These are phyloP conservation scores for Diaporthe destruens DNA, from an alignment of 2,329 filamentous ascomycete genomes.

Conservation along the genomic window DNA sequence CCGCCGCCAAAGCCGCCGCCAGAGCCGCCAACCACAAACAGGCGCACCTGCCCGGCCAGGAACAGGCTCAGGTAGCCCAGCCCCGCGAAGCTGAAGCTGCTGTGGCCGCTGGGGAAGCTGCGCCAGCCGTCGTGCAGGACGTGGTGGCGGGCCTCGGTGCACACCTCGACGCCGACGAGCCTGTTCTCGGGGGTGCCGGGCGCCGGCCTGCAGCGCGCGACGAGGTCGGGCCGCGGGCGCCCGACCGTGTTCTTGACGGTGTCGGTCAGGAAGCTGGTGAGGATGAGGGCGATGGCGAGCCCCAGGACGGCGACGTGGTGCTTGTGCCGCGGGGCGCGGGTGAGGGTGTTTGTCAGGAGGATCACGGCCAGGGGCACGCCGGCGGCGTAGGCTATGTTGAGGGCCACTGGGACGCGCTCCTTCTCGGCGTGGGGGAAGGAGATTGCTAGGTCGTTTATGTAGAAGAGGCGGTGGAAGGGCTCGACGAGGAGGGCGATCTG, in stretches of 20 bases:
- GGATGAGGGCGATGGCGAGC: conserved; percentile 79
- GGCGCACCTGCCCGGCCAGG: conserved; percentile 74
- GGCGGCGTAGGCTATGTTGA: conserved; percentile 85
- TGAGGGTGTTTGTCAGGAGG: conserved; percentile 71
- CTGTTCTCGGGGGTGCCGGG: conserved; percentile 59
- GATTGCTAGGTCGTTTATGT: conserved; percentile 84
- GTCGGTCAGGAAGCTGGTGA: conserved; percentile 88
- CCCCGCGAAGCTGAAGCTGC: conserved; percentile 82
- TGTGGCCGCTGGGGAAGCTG: conserved; percentile 85
- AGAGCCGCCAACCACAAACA: conserved; percentile 60
- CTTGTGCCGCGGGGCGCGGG: conserved; percentile 78
- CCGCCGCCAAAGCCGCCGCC: no score
- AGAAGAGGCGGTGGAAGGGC: conserved; percentile 96
- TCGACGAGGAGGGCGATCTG: conserved; percentile 77
- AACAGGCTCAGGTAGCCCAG: conserved; percentile 81
- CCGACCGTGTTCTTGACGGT: conserved; percentile 91
- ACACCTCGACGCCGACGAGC: conserved; percentile 76
- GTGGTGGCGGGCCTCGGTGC: conserved; percentile 78
- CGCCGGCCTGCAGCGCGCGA: conserved; percentile 83
- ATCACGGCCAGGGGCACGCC: conserved; percentile 78
- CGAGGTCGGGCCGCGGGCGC: conserved; percentile 72
- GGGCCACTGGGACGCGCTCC: conserved; percentile 84
- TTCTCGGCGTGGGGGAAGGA: conserved; percentile 87
- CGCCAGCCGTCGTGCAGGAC: conserved; percentile 85
- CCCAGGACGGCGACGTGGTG: conserved; percentile 88